These are phyloP conservation scores for Pythium myriotylum DNA, from an alignment of 352 stramenopile genomes.

Conservation along the genomic window DNA sequence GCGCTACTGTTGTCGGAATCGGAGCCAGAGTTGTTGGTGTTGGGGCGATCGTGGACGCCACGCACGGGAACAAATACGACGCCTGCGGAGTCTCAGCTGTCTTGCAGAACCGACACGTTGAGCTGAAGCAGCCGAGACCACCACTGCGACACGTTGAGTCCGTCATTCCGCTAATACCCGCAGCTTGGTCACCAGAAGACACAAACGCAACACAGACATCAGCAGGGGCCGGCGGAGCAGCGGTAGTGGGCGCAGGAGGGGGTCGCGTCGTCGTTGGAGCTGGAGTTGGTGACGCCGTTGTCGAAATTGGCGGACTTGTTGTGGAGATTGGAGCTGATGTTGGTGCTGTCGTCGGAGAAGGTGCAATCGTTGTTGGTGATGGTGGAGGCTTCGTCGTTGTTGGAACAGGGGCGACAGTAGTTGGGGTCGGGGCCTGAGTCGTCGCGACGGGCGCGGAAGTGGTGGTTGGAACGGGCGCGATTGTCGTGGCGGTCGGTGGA, in stretches of 20 bases:
- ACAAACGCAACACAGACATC: slow-evolving; percentile 21
- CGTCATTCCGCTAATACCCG: slow-evolving; percentile 24
- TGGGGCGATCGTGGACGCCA: neutral
- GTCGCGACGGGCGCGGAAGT: neutral
- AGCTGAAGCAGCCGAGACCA: slow-evolving; percentile 13
- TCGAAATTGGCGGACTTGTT: neutral
- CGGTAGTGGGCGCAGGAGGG: neutral
- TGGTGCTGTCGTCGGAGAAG: neutral
- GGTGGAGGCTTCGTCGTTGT: neutral
- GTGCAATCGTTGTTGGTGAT: neutral
- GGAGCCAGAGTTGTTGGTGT: neutral
- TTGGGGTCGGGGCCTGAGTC: neutral
- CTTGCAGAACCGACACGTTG: slow-evolving; percentile 16
- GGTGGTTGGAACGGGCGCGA: neutral
- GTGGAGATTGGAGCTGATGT: neutral
- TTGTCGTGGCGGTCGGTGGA: neutral
- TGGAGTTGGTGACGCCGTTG: neutral
- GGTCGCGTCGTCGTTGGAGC: neutral
- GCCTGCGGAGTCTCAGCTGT: neutral
- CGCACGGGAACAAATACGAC: slow-evolving; percentile 5
- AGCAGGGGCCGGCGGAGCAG: neutral
- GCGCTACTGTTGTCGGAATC: neutral
- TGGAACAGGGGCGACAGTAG: neutral
- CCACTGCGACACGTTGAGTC: slow-evolving; percentile 4
- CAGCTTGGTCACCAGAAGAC: slow-evolving; percentile 31